Base-by-base conservation (phyloP, 805 yeast species). In the Candida jianshihensis region DNA sequence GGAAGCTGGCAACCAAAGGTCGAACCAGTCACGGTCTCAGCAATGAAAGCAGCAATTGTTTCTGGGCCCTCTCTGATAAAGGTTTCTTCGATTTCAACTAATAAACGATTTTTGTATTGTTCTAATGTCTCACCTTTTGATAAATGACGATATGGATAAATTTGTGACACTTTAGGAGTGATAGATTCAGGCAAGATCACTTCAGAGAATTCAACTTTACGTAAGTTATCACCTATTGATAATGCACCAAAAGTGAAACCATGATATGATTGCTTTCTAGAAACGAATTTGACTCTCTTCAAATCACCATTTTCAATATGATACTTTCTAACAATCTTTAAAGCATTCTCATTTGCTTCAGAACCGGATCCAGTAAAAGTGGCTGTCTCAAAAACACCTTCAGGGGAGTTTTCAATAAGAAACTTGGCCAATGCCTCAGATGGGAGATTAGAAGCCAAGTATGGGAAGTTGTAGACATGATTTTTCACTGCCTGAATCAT, bases 261-360 rank as follows among this genome's bases (percentile, higher is more conserved):
- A 40, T 71, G 77, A 47, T 70, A 71, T 5, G 73, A 60, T 50
- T 62, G 64, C 33, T 56, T 48, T 50, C 75, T 59, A n/a, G 68
- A 57, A 39, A 70, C 63, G 45, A 65, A 66, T 38, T 66, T 62
- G 46, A 53, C 51, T 52, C 73, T 62, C 38, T 61, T 53, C 6
- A 56, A 43, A 39, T 68, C 69, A 34, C 72, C 73, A 18, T 49
- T 59, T 43, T 65, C 72, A 28, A 61, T 53, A 39, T 57, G 66
- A 44, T 63, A 70, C 51, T 69, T 73, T 49, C 63, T 62, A 20
- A 73, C 72, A 43, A 78, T 71, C 58, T 76, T 77, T 47, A 77
- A 46, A 5, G 81, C 80, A 19, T 77, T 78, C 52, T 77, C 84
- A 50, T 74, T 78, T 16, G 82, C 74, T 56, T 77, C 84, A 14